Percentiles rank a stretch among this genome's conserved stretches.
phyloP scores from a whole-genome alignment of 2,329 filamentous ascomycete genomes.

The Fusarium brevicatenulatum region DNA sequence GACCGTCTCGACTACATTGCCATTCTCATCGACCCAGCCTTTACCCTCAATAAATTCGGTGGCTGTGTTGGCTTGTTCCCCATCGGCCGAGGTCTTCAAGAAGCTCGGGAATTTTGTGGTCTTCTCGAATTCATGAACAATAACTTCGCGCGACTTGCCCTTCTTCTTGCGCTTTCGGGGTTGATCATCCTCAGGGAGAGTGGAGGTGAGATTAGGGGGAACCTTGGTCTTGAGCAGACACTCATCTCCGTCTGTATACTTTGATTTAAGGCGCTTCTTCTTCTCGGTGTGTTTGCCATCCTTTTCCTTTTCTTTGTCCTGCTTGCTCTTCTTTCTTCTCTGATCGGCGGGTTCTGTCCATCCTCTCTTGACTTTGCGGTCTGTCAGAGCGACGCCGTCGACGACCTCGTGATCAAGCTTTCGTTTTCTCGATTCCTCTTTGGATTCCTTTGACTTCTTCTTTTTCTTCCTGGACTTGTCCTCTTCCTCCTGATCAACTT shows the following conservation, averaged over 20 bases:
- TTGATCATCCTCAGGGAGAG: constrained; percentile 53
- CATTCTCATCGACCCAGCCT: constrained; percentile 87
- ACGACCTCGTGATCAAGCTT: constrained; percentile 64
- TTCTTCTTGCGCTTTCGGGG: constrained; percentile 70
- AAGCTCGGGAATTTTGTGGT: constrained; percentile 86
- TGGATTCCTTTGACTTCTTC: constrained; percentile 50
- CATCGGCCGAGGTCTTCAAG: constrained; percentile 64
- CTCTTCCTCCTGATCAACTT: constrained; percentile 47
- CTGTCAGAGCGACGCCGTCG: constrained; percentile 76
- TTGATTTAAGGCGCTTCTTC: constrained; percentile 72
- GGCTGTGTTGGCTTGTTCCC: constrained; percentile 48
- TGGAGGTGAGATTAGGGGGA: constrained; percentile 59
- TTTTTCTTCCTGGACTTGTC: constrained; percentile 48
- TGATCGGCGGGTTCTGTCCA: constrained; percentile 78
- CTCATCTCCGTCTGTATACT: constrained; percentile 83
- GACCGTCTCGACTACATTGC: constrained; percentile 75
- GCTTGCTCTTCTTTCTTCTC: constrained; percentile 59
- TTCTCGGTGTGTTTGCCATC: constrained; percentile 66
- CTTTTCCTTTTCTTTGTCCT: constrained; percentile 56
- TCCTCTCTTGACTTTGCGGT: constrained; percentile 85
- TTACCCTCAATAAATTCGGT: constrained; percentile 81
- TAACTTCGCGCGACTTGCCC: constrained; percentile 61
- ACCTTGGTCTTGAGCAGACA: constrained; percentile 86
- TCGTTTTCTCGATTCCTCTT: constrained; percentile 56
- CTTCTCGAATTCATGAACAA: constrained; percentile 91